Percentiles rank a stretch among this genome's conserved stretches.
phyloP scores from a whole-genome alignment of 768 basidiomycete genomes.

The Psilocybe tampanensis region DNA sequence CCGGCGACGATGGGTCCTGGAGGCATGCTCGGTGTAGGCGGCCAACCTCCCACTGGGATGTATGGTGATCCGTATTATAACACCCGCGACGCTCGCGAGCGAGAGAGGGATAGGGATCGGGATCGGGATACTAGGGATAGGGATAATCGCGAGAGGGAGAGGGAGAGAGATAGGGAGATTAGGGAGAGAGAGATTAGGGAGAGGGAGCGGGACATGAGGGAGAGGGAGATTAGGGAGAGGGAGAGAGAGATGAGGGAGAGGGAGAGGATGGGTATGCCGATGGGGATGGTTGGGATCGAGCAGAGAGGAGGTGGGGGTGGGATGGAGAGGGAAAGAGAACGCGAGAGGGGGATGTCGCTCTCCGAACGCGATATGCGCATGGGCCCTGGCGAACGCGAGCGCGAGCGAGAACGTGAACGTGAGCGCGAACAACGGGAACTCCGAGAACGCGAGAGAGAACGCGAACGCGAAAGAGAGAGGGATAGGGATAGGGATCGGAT shows the following conservation, averaged over 20 bases:
- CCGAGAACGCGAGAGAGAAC: conserved; percentile 22
- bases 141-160: conserved; percentile 20
- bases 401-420: conserved; percentile 22
- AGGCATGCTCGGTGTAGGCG: conserved; percentile 16
- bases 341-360: conserved; percentile 10
- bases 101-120: conserved; percentile 19
- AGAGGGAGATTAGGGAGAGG: background rate
- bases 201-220: background rate
- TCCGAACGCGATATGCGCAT: conserved; percentile 3
- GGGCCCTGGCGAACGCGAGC: conserved; percentile 6
- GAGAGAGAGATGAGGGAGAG: background rate
- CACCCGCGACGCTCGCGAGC: conserved; percentile 15
- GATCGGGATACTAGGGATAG: conserved; percentile 16
- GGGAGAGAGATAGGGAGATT: conserved; percentile 15
- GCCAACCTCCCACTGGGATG: conserved; percentile 11
- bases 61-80: conserved; percentile 19
- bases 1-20: conserved; percentile 23
- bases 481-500: conserved; percentile 24
- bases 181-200: conserved; percentile 1
- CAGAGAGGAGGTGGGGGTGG: background rate
- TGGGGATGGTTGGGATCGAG: background rate
- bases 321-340: conserved; percentile 2
- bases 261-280: background rate
- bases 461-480: conserved; percentile 20
- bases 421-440: conserved; percentile 18